Conservation (phyloP, 768 basidiomycete species). For the Leccinum variicolor region DNA sequence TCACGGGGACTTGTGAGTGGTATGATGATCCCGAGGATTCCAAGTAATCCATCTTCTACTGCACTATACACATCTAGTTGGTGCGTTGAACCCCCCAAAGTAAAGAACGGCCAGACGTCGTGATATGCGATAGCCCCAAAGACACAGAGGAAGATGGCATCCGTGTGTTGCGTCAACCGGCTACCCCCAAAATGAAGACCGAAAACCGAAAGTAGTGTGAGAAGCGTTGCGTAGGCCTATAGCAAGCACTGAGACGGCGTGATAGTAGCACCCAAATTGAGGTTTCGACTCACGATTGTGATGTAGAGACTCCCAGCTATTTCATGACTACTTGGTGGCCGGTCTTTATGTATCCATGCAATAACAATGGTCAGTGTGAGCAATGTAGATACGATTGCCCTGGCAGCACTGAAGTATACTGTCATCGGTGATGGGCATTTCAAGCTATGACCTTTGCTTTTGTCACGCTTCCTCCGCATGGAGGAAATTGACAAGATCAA, state of each 20-base stretch:
- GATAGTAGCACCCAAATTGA: background rate
- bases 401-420: background rate
- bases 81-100: background rate
- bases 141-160: background rate
- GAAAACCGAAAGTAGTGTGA: conserved; percentile 1
- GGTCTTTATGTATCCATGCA: background rate
- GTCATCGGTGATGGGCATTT: background rate
- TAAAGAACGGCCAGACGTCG: conserved; percentile 10
- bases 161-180: conserved; percentile 15
- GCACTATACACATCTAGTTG: background rate
- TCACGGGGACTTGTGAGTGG: conserved; percentile 4
- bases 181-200: background rate
- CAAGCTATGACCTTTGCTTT: background rate
- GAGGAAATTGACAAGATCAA: background rate
- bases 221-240: conserved; percentile 7
- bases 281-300: conserved; percentile 1
- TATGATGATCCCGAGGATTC: conserved; percentile 5
- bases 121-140: conserved; percentile 2
- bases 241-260: background rate
- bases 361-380: background rate
- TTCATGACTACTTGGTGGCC: background rate
- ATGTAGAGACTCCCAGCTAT: background rate
- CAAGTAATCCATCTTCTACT: background rate
- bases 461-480: background rate
- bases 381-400: background rate